Conservation (phyloP, 2,329 filamentous ascomycete species). For the Aspergillus luchuensis region DNA sequence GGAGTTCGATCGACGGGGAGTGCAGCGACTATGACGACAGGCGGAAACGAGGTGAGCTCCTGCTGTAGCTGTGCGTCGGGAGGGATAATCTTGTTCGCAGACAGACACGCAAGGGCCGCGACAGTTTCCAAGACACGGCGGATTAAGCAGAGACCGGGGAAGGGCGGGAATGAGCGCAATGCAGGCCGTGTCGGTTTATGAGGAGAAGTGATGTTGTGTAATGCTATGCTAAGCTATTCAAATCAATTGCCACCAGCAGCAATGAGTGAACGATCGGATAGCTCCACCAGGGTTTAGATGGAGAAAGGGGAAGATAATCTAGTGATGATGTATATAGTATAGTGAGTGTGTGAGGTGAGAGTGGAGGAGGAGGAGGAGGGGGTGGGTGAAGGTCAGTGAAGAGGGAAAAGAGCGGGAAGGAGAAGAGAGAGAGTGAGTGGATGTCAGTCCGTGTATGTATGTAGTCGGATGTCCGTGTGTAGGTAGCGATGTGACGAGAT, state of each 20-base stretch:
- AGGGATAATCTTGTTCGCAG: constrained; percentile 15
- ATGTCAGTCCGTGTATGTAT: neutral
- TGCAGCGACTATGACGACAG: constrained; percentile 17
- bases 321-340: neutral
- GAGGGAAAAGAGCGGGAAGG: constrained; percentile 11
- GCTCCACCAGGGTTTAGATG: constrained; percentile 13
- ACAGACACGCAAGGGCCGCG: constrained; percentile 24
- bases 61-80: neutral
- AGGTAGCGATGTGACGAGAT: neutral
- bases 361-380: constrained; percentile 1
- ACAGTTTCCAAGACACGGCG: constrained; percentile 16
- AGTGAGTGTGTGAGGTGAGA: constrained; percentile 5
- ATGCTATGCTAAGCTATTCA: neutral
- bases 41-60: constrained; percentile 6
- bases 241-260: constrained; percentile 34
- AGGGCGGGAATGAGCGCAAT: constrained; percentile 22
- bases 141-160: constrained; percentile 5
- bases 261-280: constrained; percentile 29
- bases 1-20: constrained; percentile 16
- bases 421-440: constrained; percentile 9
- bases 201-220: constrained; percentile 19
- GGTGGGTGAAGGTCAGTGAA: neutral
- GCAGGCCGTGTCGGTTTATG: constrained; percentile 4
- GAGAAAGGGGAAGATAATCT: constrained; percentile 1
- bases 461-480: neutral